Conservation (phyloP, 768 basidiomycete genomes). For the Mycena belliarum region DNA sequence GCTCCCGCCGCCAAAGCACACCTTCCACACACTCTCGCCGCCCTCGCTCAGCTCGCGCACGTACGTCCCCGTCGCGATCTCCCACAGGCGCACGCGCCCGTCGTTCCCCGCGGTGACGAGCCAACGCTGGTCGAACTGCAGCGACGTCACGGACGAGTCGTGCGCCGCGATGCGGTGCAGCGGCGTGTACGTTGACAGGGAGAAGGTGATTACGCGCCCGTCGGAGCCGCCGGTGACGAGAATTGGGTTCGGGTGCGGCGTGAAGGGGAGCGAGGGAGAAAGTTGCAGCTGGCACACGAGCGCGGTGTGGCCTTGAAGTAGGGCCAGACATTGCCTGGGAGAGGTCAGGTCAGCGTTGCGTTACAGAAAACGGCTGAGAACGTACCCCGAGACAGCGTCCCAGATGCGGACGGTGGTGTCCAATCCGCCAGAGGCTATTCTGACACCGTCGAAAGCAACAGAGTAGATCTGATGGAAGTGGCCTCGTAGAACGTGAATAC, state of each 20-base stretch:
- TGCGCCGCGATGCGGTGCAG: conserved; percentile 81
- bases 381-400: conserved; percentile 84
- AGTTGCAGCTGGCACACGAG: conserved; percentile 92
- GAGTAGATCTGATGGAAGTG: conserved; percentile 90
- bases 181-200: conserved; percentile 44
- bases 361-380: not conserved
- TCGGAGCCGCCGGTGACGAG: conserved; percentile 78
- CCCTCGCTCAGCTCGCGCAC: conserved; percentile 78
- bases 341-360: not conserved
- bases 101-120: conserved; percentile 87
- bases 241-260: conserved; percentile 70
- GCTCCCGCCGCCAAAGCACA: conserved; percentile 55
- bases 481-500: conserved; percentile 77
- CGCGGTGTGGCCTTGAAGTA: conserved; percentile 88
- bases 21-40: conserved; percentile 88
- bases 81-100: conserved; percentile 77
- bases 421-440: conserved; percentile 83
- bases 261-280: conserved; percentile 54
- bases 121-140: conserved; percentile 84
- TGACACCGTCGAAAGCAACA: conserved; percentile 84
- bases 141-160: conserved; percentile 81
- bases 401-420: conserved; percentile 94
- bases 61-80: conserved; percentile 60
- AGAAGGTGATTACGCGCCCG: conserved; percentile 77
- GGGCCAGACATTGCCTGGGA: conserved; percentile 72